Percentiles rank a stretch among this genome's conserved stretches.
Conservation (phyloP, 2,329 filamentous ascomycete genomes). For the Aspergillus pseudoglaucus region DNA sequence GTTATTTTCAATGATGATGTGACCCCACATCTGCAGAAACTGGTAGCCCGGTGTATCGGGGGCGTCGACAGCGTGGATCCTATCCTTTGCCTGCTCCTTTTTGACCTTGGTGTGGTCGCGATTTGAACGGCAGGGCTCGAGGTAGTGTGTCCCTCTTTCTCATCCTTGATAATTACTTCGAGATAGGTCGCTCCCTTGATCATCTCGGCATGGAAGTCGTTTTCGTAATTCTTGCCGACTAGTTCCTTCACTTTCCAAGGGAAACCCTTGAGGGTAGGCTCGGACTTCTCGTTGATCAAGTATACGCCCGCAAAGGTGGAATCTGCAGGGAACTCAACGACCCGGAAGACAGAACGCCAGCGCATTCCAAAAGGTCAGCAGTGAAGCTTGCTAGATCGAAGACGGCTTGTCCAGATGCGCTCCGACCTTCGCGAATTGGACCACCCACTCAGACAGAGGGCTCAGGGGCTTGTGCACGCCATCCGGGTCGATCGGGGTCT, state of each 20-base stretch:
- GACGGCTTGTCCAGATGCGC: slow-evolving; percentile 26
- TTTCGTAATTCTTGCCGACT: slow-evolving; percentile 9
- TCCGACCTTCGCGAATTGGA: slow-evolving; percentile 34
- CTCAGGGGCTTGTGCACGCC: slow-evolving; percentile 23
- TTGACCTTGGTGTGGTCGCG: not conserved
- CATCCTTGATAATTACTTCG: slow-evolving; percentile 20
- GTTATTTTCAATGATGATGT: slow-evolving; percentile 34
- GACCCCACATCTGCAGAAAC: slow-evolving; percentile 35
- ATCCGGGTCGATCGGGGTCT: slow-evolving; percentile 24
- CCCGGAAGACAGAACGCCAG: slow-evolving; percentile 17
- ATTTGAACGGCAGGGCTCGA: not conserved
- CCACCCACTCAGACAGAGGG: slow-evolving; percentile 34
- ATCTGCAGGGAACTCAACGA: slow-evolving; percentile 27
- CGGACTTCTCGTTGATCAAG: slow-evolving; percentile 11
- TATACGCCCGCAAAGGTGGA: slow-evolving; percentile 28
- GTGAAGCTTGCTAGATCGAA: slow-evolving; percentile 21
- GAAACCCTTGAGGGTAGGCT: not conserved
- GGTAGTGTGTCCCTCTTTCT: not conserved
- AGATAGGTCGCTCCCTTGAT: slow-evolving; percentile 35
- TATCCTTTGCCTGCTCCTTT: slow-evolving; percentile 12
- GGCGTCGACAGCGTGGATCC: slow-evolving; percentile 3
- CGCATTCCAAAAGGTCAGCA: slow-evolving; percentile 3
- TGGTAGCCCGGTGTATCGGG: slow-evolving; percentile 36
- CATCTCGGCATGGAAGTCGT: slow-evolving; percentile 31
- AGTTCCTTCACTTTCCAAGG: slow-evolving; percentile 20